Conservation (phyloP, 2,329 filamentous ascomycete genomes). For the Apiospora hydei region DNA sequence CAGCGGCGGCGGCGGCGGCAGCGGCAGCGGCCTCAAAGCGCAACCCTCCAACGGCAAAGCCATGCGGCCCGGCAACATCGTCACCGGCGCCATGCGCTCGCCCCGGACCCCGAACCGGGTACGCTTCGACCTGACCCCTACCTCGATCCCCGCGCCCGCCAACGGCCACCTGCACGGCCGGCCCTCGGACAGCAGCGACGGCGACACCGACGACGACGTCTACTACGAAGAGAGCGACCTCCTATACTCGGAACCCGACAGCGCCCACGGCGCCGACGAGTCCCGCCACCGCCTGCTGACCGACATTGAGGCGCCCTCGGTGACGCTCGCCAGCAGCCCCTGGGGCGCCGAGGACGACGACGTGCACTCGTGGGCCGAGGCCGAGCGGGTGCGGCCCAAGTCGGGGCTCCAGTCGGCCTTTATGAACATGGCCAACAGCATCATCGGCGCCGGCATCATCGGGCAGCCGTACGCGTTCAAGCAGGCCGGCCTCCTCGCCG, state of each 20-base stretch:
- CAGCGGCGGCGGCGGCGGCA: too few species aligned
- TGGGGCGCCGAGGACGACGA: constrained; percentile 47
- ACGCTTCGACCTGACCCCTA: constrained; percentile 60
- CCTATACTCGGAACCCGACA: constrained; percentile 33
- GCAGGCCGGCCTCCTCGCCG: constrained; percentile 86
- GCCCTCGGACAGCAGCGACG: constrained; percentile 15
- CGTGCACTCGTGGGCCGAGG: constrained; percentile 57
- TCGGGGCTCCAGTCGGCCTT: constrained; percentile 88
- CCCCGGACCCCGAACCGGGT: constrained; percentile 71
- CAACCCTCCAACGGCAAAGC: constrained; percentile 25
- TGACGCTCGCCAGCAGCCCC: constrained; percentile 67
- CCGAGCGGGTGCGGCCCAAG: constrained; percentile 73
- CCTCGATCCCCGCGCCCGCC: constrained; percentile 41
- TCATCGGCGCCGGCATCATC: constrained; percentile 81
- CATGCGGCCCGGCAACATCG: constrained; percentile 1
- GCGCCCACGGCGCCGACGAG: constrained; percentile 48
- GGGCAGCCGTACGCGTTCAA: constrained; percentile 95
- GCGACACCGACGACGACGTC: constrained; percentile 29
- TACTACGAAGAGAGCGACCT: constrained; percentile 33
- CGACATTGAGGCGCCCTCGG: constrained; percentile 75
- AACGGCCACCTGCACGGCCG: constrained; percentile 32
- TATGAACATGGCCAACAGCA: constrained; percentile 99
- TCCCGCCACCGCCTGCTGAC: constrained; percentile 72
- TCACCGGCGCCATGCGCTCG: constrained; percentile 38
- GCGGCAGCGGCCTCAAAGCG: constrained; percentile 32